Evolutionary conservation across 495 filamentous ascomycete species (phyloP), one percentile per base, ranked within the genome.

Genomic region (Podospora bellae-mahoneyi): DNA sequence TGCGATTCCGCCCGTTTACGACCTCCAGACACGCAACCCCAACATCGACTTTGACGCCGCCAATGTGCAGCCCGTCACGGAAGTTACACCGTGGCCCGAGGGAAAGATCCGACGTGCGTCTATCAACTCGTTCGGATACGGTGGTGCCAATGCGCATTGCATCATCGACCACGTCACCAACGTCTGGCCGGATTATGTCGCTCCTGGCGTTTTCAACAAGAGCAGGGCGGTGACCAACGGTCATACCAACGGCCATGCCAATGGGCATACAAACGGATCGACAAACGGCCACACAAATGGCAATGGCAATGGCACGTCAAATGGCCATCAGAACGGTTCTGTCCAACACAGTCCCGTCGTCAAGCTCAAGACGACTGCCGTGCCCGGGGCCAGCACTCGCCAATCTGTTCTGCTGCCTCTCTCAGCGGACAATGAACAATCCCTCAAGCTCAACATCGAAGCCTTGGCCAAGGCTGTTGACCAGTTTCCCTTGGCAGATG

Each of bases 1-100:
- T 4, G 61, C 78, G 30, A 80, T 85, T 63, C 74, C 74, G 1
- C 78, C 77, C 9, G 80, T 78, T 60, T 69, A 83, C 5, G 72
- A 77, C 13, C 81, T 88, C 60, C 76, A 84, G 16, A 80, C 77
- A 4, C 68, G 80, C 0, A 90, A 87, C 59, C 78, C 84, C 0
- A 73, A 72, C 6, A 78, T 82, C 26, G 71, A 78, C 44, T 64
- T 67, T 1, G 71, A 75, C 13, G 71, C 72, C n/a, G 74, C 71
- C 44, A 58, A 79, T n/a, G 63, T 73, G 10, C 26, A 76, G 72
- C 61, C 81, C 7, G 74, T 75, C 0, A 75, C 59, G 2, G 64
- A 71, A 19, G 54, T 56, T 44, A 73, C 72, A 4, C 30, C 73
- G 2, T 82, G 75, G 78, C 82, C 82, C 28, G 62, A 26, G 0